Conservation (phyloP, 2,329 filamentous ascomycete genomes). For the Fusarium sp. region DNA sequence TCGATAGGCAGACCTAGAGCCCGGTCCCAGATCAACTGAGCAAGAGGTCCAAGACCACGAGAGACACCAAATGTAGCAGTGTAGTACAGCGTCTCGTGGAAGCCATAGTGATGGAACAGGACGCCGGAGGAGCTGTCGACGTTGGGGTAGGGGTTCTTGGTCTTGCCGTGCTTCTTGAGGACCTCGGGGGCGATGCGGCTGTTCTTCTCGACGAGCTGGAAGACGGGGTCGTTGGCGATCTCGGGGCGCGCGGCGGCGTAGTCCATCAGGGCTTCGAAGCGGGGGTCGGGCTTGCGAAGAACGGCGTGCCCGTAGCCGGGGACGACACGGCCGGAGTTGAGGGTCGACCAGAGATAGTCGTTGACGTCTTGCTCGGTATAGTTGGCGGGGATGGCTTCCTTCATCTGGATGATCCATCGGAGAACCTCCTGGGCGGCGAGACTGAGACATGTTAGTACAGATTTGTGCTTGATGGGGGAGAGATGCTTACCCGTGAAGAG, state of each 20-base stretch:
- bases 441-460: conserved; percentile 47
- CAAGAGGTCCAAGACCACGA: conserved; percentile 82
- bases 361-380: conserved; percentile 86
- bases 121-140: conserved; percentile 94
- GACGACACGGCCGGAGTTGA: conserved; percentile 93
- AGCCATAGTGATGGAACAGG: conserved; percentile 97
- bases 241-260: conserved; percentile 87
- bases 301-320: conserved; percentile 97
- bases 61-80: conserved; percentile 76
- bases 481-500: conserved; percentile 64
- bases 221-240: conserved; percentile 87
- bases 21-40: conserved; percentile 95
- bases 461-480: accelerated
- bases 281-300: conserved; percentile 94
- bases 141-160: conserved; percentile 97
- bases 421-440: conserved; percentile 97
- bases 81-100: conserved; percentile 97
- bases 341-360: conserved; percentile 89
- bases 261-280: conserved; percentile 96
- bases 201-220: conserved; percentile 94
- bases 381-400: conserved; percentile 80
- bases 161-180: conserved; percentile 95
- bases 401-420: conserved; percentile 97
- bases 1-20: conserved; percentile 95
- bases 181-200: conserved; percentile 90